phyloP scores from a whole-genome alignment of 495 filamentous ascomycete species.

The Tetracladium marchalianum region DNA sequence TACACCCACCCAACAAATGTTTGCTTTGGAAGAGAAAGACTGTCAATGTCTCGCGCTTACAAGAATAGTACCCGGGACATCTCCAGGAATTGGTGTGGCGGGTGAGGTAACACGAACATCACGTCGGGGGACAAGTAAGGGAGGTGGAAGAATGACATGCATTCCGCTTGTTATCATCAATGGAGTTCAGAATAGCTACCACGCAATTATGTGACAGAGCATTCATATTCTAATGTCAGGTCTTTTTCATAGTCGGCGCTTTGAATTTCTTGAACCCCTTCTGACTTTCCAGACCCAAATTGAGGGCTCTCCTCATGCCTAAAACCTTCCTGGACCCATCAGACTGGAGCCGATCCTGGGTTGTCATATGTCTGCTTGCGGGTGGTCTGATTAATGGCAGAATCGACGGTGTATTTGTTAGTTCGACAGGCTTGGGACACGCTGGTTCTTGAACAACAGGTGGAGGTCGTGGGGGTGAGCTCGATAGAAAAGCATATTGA shows the following conservation, averaged over 20 bases:
- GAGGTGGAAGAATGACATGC: no score
- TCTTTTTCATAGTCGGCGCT: constrained; percentile 12
- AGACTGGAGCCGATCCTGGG: constrained; percentile 1
- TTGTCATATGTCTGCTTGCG: constrained; percentile 9
- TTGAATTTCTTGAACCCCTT: constrained; percentile 11
- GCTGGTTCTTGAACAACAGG: background rate
- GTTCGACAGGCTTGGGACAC: background rate
- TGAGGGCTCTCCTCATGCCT: constrained; percentile 29
- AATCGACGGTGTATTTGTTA: constrained; percentile 6
- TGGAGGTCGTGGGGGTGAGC: constrained; percentile 13
- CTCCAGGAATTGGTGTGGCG: no score
- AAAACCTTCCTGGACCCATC: constrained; percentile 18
- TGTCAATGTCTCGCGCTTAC: no score
- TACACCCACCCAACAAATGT: no score
- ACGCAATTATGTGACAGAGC: no score
- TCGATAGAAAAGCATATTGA: constrained; percentile 18
- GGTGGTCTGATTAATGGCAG: constrained; percentile 10
- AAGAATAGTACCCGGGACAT: no score
- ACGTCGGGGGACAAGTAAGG: no score
- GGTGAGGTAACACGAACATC: no score
- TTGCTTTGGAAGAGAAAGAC: no score
- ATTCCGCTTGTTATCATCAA: no score
- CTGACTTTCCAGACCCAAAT: constrained; percentile 25
- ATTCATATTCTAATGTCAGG: background rate
- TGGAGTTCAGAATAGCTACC: no score